Evolutionary conservation across 495 filamentous ascomycete species (phyloP).

Genomic region (Penicillium riverlandense): DNA sequence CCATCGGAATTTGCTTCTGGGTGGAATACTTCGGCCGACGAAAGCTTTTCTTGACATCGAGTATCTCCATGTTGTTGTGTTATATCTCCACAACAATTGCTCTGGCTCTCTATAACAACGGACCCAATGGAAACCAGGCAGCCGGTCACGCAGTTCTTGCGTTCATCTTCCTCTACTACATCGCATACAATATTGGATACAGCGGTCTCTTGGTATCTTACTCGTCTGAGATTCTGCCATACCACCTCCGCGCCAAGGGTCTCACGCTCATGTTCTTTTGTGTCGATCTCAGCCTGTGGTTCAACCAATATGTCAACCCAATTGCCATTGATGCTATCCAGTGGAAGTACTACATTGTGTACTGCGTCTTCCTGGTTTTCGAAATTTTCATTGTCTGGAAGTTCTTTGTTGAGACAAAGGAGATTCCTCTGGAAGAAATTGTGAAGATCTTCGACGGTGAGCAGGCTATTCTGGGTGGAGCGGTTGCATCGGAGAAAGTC

Average conservation of each 20-base stretch:
- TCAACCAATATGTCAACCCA: slow-evolving; percentile 54
- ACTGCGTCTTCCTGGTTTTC: slow-evolving; percentile 54
- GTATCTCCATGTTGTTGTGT: slow-evolving; percentile 25
- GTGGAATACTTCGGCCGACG: slow-evolving; percentile 34
- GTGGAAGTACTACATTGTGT: slow-evolving; percentile 59
- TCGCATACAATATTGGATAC: slow-evolving; percentile 53
- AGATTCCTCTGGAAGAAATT: slow-evolving; percentile 59
- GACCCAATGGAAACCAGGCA: neutral
- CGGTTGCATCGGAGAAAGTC: slow-evolving; percentile 8
- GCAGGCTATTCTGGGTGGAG: slow-evolving; percentile 30
- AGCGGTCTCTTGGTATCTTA: slow-evolving; percentile 57
- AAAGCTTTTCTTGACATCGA: slow-evolving; percentile 29
- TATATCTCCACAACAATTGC: slow-evolving; percentile 29
- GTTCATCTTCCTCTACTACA: slow-evolving; percentile 53
- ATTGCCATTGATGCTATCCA: slow-evolving; percentile 47
- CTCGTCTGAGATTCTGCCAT: slow-evolving; percentile 58
- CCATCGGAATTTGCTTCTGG: slow-evolving; percentile 30
- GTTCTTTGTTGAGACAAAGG: slow-evolving; percentile 60
- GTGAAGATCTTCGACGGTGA: slow-evolving; percentile 57
- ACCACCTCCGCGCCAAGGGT: slow-evolving; percentile 59
- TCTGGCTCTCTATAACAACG: slow-evolving; percentile 6
- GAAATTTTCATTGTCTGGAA: slow-evolving; percentile 55
- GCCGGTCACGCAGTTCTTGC: slow-evolving; percentile 46
- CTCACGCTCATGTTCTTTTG: slow-evolving; percentile 59
- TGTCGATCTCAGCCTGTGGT: slow-evolving; percentile 45